Percentiles rank a stretch among this genome's conserved stretches.
Evolutionary conservation across 139 green algal genomes (phyloP).

Genomic region (Pleodorina starrii): DNA sequence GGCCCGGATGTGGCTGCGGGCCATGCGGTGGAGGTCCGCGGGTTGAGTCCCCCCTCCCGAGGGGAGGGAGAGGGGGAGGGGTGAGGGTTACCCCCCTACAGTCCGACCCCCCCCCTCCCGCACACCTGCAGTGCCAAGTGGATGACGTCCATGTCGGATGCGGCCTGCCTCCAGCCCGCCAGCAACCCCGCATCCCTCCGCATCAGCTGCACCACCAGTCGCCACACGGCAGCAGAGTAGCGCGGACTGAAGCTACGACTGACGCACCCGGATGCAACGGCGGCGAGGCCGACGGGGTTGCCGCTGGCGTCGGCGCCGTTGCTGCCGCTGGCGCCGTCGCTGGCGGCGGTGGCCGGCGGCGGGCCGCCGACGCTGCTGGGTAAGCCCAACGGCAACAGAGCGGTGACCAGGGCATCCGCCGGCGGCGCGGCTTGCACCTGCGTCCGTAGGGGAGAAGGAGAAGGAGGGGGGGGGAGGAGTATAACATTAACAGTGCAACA

Average conservation of each 20-base stretch:
- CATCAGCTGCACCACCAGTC: constrained; percentile 43
- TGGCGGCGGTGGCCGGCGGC: neutral
- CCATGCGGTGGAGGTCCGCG: no score
- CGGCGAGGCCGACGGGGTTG: neutral
- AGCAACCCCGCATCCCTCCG: neutral
- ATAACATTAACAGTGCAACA: neutral
- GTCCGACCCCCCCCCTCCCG: neutral
- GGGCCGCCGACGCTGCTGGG: neutral
- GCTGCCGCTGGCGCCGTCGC: neutral
- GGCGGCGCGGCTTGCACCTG: constrained; percentile 28
- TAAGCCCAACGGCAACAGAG: neutral
- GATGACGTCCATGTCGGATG: neutral
- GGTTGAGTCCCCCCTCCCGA: no score
- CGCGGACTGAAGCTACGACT: constrained; percentile 2
- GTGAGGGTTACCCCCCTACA: no score
- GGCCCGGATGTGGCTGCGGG: neutral
- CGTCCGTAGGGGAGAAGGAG: neutral
- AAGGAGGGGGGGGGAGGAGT: neutral
- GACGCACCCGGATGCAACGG: neutral
- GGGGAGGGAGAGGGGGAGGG: no score
- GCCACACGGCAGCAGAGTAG: constrained; percentile 29
- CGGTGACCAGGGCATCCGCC: neutral
- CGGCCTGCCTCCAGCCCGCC: neutral
- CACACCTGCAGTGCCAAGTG: constrained; percentile 27
- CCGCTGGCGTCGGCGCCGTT: neutral